Percentiles rank a stretch among this genome's conserved stretches.
These are phyloP conservation scores for Rhodosporidiobolus odoratus DNA, from an alignment of 768 basidiomycete species.

Conservation along the genomic window DNA sequence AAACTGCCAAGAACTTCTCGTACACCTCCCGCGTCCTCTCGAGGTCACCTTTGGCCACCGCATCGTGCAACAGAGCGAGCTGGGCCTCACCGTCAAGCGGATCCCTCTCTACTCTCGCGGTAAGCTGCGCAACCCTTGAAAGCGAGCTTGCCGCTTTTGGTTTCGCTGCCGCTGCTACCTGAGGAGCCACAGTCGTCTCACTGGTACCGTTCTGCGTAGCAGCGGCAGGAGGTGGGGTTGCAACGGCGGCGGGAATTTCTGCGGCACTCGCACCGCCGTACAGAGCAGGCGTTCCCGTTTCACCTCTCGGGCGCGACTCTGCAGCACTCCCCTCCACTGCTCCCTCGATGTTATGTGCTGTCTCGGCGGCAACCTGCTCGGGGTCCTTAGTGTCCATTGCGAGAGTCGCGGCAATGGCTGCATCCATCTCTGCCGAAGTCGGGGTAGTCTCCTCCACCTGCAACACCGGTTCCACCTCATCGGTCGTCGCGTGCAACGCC, in stretches of 20 bases:
- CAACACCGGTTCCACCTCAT: not conserved
- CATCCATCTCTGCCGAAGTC: constrained; percentile 5
- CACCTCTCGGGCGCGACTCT: constrained; percentile 9
- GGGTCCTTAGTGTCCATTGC: constrained; percentile 7
- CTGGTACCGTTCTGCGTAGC: not conserved
- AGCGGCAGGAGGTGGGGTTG: constrained; percentile 8
- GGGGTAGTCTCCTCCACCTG: not conserved
- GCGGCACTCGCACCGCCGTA: constrained; percentile 8
- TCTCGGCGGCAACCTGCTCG: not conserved
- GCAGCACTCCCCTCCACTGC: not conserved
- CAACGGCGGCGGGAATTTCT: constrained; percentile 19
- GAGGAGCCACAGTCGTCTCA: not conserved
- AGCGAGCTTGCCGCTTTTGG: constrained; percentile 19
- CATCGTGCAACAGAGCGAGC: constrained; percentile 68
- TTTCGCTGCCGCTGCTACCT: not conserved
- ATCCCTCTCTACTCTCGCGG: constrained; percentile 49
- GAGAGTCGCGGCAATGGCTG: constrained; percentile 25
- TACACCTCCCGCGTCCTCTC: constrained; percentile 74
- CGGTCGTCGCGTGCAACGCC: not conserved
- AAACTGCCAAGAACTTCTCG: constrained; percentile 72
- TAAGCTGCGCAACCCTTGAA: constrained; percentile 37
- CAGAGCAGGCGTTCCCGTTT: constrained; percentile 18
- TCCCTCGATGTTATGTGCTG: not conserved
- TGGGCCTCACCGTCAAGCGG: constrained; percentile 73
- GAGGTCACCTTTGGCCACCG: constrained; percentile 70